These are phyloP conservation scores for Alternaria brassicicola DNA, from an alignment of 2,329 filamentous ascomycete species.

Conservation along the genomic window DNA sequence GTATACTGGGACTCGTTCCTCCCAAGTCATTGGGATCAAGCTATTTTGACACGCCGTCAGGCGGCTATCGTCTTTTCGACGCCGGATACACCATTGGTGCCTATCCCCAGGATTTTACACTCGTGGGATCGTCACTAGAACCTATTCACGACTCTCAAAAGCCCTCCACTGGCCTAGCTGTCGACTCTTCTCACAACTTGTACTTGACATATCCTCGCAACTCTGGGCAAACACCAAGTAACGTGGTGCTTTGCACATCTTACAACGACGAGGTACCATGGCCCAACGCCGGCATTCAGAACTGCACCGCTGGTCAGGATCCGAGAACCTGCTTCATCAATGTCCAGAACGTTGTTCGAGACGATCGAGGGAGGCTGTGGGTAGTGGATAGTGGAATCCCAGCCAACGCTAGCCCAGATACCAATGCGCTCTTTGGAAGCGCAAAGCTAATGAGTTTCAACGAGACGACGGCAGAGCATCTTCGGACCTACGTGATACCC, in stretches of 20 bases:
- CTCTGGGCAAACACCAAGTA: slow-evolving; percentile 44
- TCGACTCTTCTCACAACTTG: slow-evolving; percentile 47
- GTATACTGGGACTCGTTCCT: neutral
- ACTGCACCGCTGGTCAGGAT: slow-evolving; percentile 48
- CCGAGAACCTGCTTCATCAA: slow-evolving; percentile 54
- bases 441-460: slow-evolving; percentile 55
- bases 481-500: slow-evolving; percentile 50
- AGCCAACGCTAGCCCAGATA: slow-evolving; percentile 28
- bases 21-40: neutral
- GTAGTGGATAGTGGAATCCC: slow-evolving; percentile 52
- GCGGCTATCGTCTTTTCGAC: slow-evolving; percentile 19
- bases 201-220: slow-evolving; percentile 55
- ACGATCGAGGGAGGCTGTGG: slow-evolving; percentile 50
- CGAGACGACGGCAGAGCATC: slow-evolving; percentile 34
- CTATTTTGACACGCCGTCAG: slow-evolving; percentile 18
- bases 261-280: slow-evolving; percentile 50
- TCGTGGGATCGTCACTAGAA: slow-evolving; percentile 46
- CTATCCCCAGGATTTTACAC: slow-evolving; percentile 45
- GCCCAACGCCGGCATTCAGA: slow-evolving; percentile 51
- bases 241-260: slow-evolving; percentile 48
- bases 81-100: slow-evolving; percentile 22
- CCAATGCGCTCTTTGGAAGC: slow-evolving; percentile 41
- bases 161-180: slow-evolving; percentile 50
- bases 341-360: slow-evolving; percentile 54
- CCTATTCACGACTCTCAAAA: slow-evolving; percentile 48